phyloP scores from a whole-genome alignment of 768 basidiomycete species.

The Lanmaoa rubissima region DNA sequence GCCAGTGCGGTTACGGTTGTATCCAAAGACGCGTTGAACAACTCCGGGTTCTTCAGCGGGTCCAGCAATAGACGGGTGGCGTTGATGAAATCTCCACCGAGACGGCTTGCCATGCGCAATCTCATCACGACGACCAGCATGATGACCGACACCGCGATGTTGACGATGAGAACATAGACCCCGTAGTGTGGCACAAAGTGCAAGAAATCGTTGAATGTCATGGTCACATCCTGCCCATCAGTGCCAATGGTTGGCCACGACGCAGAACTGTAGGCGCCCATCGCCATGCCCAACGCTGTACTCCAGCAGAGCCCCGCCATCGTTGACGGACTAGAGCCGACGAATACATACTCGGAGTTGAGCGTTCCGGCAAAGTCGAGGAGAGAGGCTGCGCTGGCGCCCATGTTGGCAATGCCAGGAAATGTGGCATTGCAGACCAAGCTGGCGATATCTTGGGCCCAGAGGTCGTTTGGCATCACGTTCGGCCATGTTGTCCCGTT shows the following conservation, averaged over 20 bases:
- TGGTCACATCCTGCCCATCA: too few relatives aligned
- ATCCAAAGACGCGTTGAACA: constrained; percentile 4
- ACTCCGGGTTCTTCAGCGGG: background rate
- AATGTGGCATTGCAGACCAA: background rate
- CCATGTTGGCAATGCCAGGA: background rate
- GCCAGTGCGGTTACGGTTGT: background rate
- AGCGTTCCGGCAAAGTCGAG: background rate
- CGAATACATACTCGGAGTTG: background rate
- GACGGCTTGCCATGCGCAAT: background rate
- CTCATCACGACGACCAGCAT: constrained; percentile 1
- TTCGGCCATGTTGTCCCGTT: background rate
- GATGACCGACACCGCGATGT: background rate
- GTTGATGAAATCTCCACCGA: constrained; percentile 2
- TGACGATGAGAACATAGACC: background rate
- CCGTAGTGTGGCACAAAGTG: background rate
- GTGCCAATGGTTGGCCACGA: background rate
- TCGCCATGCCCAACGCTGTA: background rate
- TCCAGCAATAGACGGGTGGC: background rate
- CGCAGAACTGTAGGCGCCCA: background rate
- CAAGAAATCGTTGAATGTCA: background rate
- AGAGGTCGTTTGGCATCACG: background rate
- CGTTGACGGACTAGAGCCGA: background rate
- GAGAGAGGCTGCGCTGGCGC: background rate
- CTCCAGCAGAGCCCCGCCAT: background rate
- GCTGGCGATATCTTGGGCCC: constrained; percentile 1